A percentile compares a stretch with the other conserved stretches of the same genome.
Evolutionary conservation across 208 protist genomes (phyloP).

Genomic region (Acanthamoeba triangularis): DNA sequence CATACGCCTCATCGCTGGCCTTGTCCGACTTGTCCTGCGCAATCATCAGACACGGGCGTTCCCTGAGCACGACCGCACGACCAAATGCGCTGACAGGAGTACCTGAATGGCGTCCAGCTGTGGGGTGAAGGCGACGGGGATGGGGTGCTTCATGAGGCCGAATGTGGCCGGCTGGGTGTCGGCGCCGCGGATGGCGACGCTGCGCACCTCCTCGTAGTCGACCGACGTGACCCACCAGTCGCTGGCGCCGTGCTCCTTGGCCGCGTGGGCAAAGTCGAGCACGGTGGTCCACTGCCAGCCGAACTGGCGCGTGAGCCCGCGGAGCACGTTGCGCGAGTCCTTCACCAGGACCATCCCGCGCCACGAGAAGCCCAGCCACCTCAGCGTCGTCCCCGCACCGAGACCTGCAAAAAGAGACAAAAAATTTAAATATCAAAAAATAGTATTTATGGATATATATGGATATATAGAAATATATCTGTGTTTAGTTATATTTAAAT

Average conservation of each 20-base stretch:
- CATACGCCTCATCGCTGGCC: background rate
- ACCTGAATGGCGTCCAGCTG: slow-evolving; percentile 1
- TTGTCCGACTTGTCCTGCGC: background rate
- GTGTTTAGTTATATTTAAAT: too few species aligned
- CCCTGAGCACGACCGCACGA: too few species aligned
- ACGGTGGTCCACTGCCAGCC: slow-evolving; percentile 53
- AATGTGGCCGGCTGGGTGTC: slow-evolving; percentile 5
- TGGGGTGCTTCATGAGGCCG: slow-evolving; percentile 2
- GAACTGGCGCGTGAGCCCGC: background rate
- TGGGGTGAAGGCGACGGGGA: background rate
- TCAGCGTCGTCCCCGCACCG: background rate
- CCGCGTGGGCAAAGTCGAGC: slow-evolving; percentile 5
- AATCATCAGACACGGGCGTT: background rate
- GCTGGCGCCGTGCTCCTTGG: slow-evolving; percentile 29
- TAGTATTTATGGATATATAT: too few species aligned
- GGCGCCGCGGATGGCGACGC: background rate
- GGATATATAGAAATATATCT: too few species aligned
- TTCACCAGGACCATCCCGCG: background rate
- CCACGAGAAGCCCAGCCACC: slow-evolving; percentile 17
- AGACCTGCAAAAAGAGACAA: background rate
- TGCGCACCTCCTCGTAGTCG: slow-evolving; percentile 13
- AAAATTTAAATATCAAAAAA: too few species aligned
- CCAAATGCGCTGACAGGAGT: background rate
- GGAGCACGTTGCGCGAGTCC: background rate
- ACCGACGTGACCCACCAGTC: slow-evolving; percentile 20